Base-by-base conservation (phyloP, 331 rosid genomes). In the Erythrophleum ivorense region DNA sequence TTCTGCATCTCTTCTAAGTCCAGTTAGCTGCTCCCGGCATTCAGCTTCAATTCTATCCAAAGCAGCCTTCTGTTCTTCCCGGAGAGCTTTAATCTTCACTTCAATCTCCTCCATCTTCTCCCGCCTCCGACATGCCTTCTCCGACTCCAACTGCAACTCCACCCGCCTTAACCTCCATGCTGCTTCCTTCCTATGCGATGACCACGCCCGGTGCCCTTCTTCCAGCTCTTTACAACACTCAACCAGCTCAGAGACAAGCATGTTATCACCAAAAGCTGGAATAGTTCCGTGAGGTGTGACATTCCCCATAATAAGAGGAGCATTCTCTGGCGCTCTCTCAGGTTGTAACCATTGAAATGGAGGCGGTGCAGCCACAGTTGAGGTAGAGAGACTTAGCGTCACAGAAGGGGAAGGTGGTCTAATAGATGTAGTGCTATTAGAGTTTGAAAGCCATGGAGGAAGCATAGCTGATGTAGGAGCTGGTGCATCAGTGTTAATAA, bases 211-310 rank as follows among this genome's bases (percentile, higher is more conserved):
- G 69, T 95, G 93, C 59, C 92, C 92, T 81, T 95, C 99, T 11
- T 93, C 98, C 88, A 93, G 77, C 86, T 95, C 99, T 68, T 97
- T 89, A 48, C 96, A 91, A 82, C 96, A 95, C 29, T 89, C 97
- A 10, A 81, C 86, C 41, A 95, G 66, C 85, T 95, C 99, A 6
- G 98, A 86, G 40, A 92, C 77, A 4, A 90, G 72, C 78, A 83
- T 63, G 85, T 84, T 91, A 65, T 90, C 97, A 16, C 94, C 92
- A 36, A 78, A 84, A 7, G 79, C 54, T 0, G 89, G 79, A 59
- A 79, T 83, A 14, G 94, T 45, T 0, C 73, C 84, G 14, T 85
- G 93, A 77, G 97, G 91, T 0, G 88, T 72, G 82, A 91, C 79
- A 36, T 88, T 90, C 3, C 89, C 88, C 14, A 90, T 31, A 38